Base-by-base conservation (phyloP, 805 yeast genomes). In the Candida chilensis region DNA sequence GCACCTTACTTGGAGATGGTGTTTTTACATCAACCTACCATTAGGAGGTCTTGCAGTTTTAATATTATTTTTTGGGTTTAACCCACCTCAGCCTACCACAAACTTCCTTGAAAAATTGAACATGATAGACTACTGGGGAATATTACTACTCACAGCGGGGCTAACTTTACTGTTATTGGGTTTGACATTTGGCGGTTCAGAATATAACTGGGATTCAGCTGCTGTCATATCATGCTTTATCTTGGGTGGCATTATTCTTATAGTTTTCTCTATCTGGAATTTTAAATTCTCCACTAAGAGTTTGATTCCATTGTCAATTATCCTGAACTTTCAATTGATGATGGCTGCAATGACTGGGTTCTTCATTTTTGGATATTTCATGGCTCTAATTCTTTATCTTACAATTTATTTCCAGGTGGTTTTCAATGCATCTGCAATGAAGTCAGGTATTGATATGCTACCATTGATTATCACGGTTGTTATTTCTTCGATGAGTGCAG, bases 1-100 rank as follows among this genome's bases (percentile, higher is more conserved):
- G 2, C 54, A 66, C 30, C 72, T 64, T 4, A 54, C 71, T n/a
- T 80, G 87, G 87, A 60, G 87, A 42, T 78, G 87, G 85, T 74
- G 84, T 42, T 81, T 78, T 45, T 81, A 73, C 51, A 62, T 81
- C 37, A 80, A 79, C 48, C 48, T 81, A 22, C 84, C 86, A 3
- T 50, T 78, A 20, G 82, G 83, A 12, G 85, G 80, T 1, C 32
- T 60, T 1, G 67, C 74, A 1, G 43, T 62, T 13, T 42, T 46
- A 0, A 37, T 61, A 5, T 45, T 72, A 13, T 29, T 60, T 3
- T 35, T 62, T 4, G 55, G 63, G 13, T 66, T 70, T 45, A 54
- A 60, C 17, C 75, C 78, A 10, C 72, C 71, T 5, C n/a, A n/a
- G n/a, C 64, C 72, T 1, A 42, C 43, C n/a, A 67, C 68, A 10